These are phyloP conservation scores for Chlamydomonas sphaeroides DNA, from an alignment of 139 green algal genomes.

Conservation along the genomic window DNA sequence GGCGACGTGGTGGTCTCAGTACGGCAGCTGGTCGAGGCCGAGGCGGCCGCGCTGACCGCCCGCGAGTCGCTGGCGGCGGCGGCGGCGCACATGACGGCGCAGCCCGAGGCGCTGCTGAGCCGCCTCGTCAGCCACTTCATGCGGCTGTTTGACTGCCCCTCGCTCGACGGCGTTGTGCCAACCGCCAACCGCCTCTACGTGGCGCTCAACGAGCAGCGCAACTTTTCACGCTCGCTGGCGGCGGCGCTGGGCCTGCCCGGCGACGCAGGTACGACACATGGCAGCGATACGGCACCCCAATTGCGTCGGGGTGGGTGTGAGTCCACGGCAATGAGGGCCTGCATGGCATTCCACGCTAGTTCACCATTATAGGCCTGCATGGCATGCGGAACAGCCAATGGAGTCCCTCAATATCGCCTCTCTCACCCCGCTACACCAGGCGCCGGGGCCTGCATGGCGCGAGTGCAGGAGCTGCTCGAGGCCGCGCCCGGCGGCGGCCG, in stretches of 20 bases:
- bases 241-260: conserved; percentile 50
- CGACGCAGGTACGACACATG: conserved; percentile 13
- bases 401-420: neutral
- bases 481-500: neutral
- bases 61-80: conserved; percentile 48
- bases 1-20: conserved; percentile 47
- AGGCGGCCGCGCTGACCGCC: conserved; percentile 23
- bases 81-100: conserved; percentile 23
- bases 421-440: neutral
- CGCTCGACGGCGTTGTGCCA: conserved; percentile 59
- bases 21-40: conserved; percentile 54
- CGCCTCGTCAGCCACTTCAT: conserved; percentile 64
- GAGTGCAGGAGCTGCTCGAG: neutral
- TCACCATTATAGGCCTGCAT: neutral
- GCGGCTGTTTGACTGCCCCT: conserved; percentile 61
- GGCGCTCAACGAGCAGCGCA: conserved; percentile 57
- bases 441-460: conserved; percentile 20
- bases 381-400: neutral
- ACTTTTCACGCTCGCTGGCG: conserved; percentile 53
- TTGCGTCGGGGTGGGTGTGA: no score
- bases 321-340: no score
- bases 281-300: no score
- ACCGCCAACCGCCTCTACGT: conserved; percentile 64
- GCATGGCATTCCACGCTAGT: neutral
- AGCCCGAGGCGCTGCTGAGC: conserved; percentile 55